These are phyloP conservation scores for Stemphylium lycopersici DNA, from an alignment of 2,329 filamentous ascomycete genomes.

Conservation along the genomic window DNA sequence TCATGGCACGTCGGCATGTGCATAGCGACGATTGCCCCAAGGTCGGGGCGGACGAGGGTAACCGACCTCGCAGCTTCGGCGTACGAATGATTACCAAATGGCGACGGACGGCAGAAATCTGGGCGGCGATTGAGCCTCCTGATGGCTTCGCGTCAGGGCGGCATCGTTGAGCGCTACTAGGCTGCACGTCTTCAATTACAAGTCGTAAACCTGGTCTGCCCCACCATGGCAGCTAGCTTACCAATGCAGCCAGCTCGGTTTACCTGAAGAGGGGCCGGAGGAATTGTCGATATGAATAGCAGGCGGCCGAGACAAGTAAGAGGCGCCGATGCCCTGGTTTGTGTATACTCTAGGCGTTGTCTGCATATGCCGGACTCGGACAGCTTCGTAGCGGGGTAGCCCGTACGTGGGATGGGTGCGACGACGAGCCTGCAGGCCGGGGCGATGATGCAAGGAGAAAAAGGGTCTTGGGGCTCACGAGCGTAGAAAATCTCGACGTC, in stretches of 20 bases:
- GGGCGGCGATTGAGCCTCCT: conserved; percentile 2
- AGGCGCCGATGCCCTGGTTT: conserved; percentile 21
- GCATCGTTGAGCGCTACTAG: neutral
- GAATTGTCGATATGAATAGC: conserved; percentile 17
- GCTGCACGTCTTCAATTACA: conserved; percentile 4
- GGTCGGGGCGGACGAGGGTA: neutral
- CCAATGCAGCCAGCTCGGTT: conserved; percentile 19
- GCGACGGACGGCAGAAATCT: conserved; percentile 18
- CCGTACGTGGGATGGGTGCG: conserved; percentile 12
- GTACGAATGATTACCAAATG: conserved; percentile 1
- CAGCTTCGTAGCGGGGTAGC: conserved; percentile 26
- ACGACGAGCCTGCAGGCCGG: conserved; percentile 16
- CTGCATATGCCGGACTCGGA: conserved; percentile 29
- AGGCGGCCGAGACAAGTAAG: conserved; percentile 14
- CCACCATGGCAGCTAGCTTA: conserved; percentile 19
- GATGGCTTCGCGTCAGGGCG: conserved; percentile 3
- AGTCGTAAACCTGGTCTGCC: conserved; percentile 9
- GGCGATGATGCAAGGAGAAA: conserved; percentile 25
- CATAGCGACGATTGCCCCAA: neutral
- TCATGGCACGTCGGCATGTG: neutral
- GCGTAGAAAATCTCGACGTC: neutral
- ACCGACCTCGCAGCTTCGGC: conserved; percentile 2
- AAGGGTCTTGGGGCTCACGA: conserved; percentile 4
- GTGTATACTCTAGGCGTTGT: conserved; percentile 24
- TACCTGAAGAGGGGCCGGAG: conserved; percentile 25